A percentile compares a stretch with the other conserved stretches of the same genome.
phyloP scores from a whole-genome alignment of 2,329 filamentous ascomycete genomes.

The Diplodia intermedia region DNA sequence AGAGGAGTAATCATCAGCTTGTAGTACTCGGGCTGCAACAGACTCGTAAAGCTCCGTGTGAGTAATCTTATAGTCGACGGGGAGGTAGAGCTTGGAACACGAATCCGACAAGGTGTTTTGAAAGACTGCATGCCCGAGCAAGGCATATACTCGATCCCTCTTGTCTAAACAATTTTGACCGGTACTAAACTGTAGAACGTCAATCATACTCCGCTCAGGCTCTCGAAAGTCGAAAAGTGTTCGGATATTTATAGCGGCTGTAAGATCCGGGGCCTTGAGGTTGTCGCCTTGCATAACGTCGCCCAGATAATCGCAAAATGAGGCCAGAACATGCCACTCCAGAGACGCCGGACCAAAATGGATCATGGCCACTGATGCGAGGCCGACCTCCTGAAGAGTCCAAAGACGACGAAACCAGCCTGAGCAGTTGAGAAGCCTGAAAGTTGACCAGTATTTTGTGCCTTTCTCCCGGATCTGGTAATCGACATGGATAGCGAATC shows the following conservation, averaged over 20 bases:
- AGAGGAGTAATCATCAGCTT: neutral
- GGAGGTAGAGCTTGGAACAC: neutral
- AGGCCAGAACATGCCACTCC: neutral
- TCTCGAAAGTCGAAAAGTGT: neutral
- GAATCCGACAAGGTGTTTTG: neutral
- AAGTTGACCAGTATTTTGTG: accelerated
- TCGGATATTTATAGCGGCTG: no score
- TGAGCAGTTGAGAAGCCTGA: accelerated
- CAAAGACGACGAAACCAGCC: neutral
- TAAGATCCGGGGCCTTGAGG: no score
- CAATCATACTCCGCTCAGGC: accelerated
- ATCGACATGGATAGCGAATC: neutral
- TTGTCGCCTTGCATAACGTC: neutral
- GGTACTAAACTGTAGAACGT: no score
- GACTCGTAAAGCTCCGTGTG: neutral
- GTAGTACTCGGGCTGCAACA: neutral
- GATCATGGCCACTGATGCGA: neutral
- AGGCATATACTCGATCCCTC: neutral
- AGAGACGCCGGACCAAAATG: neutral
- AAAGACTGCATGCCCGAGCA: neutral
- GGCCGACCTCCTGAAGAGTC: conserved; percentile 7
- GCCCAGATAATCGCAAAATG: accelerated
- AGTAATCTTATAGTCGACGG: neutral
- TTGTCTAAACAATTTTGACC: neutral
- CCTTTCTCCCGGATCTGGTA: neutral